Evolutionary conservation across 163 green algal species (phyloP), one percentile per base, ranked within the genome.

Genomic region (Scenedesmus sp.): DNA sequence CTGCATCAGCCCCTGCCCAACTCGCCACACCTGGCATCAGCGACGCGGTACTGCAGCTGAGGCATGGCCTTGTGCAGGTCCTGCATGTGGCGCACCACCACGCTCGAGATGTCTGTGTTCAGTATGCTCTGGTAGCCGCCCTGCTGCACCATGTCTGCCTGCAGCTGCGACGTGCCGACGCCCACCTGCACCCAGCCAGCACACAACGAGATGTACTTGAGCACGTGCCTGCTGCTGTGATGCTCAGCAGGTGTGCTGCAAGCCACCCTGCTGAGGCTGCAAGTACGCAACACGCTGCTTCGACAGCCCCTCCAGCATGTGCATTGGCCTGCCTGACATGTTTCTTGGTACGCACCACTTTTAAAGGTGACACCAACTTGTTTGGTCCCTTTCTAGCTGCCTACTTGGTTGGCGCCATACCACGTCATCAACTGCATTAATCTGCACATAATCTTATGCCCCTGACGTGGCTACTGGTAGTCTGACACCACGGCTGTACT

Each of bases 161-260:
- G 94, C 79, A 96, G 81, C 42, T 83, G 73, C 0, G 92, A 95
- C 18, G 91, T 96, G 40, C 94, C 94, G 13, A 95, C 94, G 7
- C 94, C 94, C 33, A 96, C 42, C 93, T 96, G 90, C 35, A 91
- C 30, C 18, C 72, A 73, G 3, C 16, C 33, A 42, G 18, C 24
- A 37, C 1, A 40, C 43, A 49, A 37, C n/a, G n/a, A n/a, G n/a
- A 43, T 35, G 83, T 65, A 4, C 22, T 65, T 4, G 2, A 61
- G 51, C 51, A 18, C 9, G 43, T 3, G 30, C 56, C 40, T 70
- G 20, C 18, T 30, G 40, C n/a, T n/a, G n/a, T 44, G 44, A 35
- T 70, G 43, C 22, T 6, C 10, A 70, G 81, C 81, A 43, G 3
- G 59, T 0, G 0, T 68, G 16, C 16, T 68, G 15, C 15, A 68